These are phyloP conservation scores for Diplodia scrobiculata DNA, from an alignment of 2,329 filamentous ascomycete species.

Conservation along the genomic window DNA sequence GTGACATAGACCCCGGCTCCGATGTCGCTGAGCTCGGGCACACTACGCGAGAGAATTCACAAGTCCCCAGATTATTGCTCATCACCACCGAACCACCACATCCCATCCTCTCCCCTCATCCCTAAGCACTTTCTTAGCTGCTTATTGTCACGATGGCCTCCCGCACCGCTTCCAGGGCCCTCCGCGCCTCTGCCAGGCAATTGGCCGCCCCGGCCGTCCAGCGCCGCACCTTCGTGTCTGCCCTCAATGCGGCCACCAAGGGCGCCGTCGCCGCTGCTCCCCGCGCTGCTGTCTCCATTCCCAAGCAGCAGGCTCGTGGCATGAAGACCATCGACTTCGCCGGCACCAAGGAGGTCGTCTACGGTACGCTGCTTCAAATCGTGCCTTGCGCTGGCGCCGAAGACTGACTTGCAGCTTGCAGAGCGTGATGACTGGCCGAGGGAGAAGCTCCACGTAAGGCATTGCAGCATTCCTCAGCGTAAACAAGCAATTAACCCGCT, in stretches of 20 bases:
- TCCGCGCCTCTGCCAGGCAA: conserved; percentile 61
- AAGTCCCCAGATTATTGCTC: conserved; percentile 22
- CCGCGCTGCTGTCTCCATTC: conserved; percentile 50
- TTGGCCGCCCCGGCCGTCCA: conserved; percentile 55
- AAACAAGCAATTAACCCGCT: conserved; percentile 36
- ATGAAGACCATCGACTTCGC: conserved; percentile 99
- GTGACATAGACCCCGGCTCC: conserved; percentile 17
- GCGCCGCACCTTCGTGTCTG: conserved; percentile 62
- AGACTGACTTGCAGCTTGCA: conserved; percentile 45
- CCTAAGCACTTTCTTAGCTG: conserved; percentile 34
- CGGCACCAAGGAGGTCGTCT: conserved; percentile 90
- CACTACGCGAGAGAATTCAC: conserved; percentile 27
- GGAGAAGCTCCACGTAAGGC: conserved; percentile 91
- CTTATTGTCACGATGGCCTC: conserved; percentile 68
- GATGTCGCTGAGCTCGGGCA: conserved; percentile 27
- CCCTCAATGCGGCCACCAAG: conserved; percentile 54
- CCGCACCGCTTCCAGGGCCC: conserved; percentile 67
- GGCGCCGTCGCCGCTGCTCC: conserved; percentile 51
- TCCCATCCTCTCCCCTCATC: conserved; percentile 33
- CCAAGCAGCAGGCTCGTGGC: conserved; percentile 74
- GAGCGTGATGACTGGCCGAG: conserved; percentile 98
- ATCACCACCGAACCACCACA: conserved; percentile 29
- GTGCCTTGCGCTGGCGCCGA: conserved; percentile 37
- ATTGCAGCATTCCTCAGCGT: conserved; percentile 31
- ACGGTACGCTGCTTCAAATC: conserved; percentile 62